Conservation (phyloP, 2,329 filamentous ascomycete species). For the Aureobasidium lini region DNA sequence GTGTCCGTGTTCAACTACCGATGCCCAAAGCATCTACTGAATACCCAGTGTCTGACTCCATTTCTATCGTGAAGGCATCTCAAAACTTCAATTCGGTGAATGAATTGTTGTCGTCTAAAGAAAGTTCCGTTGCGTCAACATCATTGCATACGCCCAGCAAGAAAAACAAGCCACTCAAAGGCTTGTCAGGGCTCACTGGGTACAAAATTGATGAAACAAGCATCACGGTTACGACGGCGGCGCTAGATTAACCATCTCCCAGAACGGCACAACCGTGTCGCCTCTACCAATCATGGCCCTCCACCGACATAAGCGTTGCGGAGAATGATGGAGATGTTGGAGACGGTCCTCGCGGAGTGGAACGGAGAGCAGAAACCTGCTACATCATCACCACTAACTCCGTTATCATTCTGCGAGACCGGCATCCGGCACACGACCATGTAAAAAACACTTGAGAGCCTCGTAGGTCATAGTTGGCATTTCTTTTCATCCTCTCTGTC, state of each 20-base stretch:
- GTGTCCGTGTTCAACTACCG: background rate
- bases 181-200: background rate
- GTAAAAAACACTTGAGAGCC: background rate
- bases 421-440: background rate
- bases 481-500: background rate
- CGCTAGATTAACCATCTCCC: background rate
- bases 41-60: background rate
- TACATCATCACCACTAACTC: background rate
- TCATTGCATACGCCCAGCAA: background rate
- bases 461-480: background rate
- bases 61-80: background rate
- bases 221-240: slow-evolving; percentile 9
- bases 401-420: slow-evolving; percentile 2
- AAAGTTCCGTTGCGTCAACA: background rate
- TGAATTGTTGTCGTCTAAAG: too few relatives aligned
- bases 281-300: background rate
- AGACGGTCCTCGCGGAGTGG: background rate
- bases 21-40: background rate
- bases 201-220: background rate
- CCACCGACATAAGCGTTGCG: background rate
- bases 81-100: too few relatives aligned
- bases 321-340: background rate
- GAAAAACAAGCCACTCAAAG: background rate
- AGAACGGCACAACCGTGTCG: background rate
- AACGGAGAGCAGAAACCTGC: background rate